Evolutionary conservation across 2,329 filamentous ascomycete species (phyloP).

Genomic region (Penicillium aurantiogriseum): DNA sequence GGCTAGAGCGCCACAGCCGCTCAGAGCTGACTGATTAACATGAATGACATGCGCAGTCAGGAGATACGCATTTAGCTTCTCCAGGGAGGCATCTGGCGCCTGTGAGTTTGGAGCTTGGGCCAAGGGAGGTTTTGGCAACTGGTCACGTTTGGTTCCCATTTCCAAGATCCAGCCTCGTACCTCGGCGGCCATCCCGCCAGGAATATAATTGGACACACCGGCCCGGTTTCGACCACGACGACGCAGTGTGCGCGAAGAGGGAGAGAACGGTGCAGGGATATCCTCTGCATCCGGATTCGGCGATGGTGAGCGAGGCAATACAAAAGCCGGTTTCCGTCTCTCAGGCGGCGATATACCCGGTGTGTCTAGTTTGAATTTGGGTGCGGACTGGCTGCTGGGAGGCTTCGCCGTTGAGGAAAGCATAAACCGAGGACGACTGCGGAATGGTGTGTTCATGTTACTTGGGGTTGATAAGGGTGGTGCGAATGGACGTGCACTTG

Average conservation of each 20-base stretch:
- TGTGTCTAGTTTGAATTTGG: constrained; percentile 15
- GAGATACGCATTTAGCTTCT: constrained; percentile 16
- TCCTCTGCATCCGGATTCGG: constrained; percentile 24
- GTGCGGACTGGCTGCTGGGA: constrained; percentile 18
- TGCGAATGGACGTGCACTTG: constrained; percentile 4
- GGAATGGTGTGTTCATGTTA: constrained; percentile 24
- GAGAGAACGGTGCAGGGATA: constrained; percentile 37
- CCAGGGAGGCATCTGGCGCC: neutral
- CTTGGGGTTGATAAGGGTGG: constrained; percentile 15
- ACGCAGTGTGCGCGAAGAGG: constrained; percentile 31
- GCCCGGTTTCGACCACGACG: constrained; percentile 31
- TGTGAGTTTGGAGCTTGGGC: neutral
- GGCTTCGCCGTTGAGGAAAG: constrained; percentile 25
- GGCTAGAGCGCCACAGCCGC: constrained; percentile 28
- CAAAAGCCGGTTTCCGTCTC: constrained; percentile 37
- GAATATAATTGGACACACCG: constrained; percentile 28
- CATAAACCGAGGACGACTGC: constrained; percentile 30
- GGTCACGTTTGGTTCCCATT: constrained; percentile 33
- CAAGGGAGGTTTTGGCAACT: neutral
- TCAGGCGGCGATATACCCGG: constrained; percentile 15
- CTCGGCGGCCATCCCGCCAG: constrained; percentile 42
- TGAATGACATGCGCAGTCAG: constrained; percentile 18
- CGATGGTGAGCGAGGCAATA: constrained; percentile 40
- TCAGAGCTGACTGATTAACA: constrained; percentile 18
- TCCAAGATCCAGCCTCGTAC: constrained; percentile 45